Conservation (phyloP, 2,329 filamentous ascomycete genomes). For the Fusarium stilboides region DNA sequence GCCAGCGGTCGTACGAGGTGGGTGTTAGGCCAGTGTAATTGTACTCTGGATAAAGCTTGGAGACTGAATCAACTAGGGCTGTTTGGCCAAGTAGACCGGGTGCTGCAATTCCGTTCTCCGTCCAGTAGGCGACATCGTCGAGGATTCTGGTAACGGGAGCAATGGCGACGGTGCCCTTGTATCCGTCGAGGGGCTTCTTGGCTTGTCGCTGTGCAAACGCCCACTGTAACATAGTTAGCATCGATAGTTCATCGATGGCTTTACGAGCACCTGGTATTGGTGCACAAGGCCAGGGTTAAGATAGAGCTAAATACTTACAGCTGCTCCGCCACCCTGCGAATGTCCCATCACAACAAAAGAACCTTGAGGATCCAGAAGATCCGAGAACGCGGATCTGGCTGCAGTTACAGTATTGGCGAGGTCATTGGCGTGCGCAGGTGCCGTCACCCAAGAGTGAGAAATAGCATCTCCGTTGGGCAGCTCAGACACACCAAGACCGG, state of each 20-base stretch:
- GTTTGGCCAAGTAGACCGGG: constrained; percentile 14
- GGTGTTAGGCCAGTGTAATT: constrained; percentile 28
- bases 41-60: constrained; percentile 29
- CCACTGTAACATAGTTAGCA: constrained; percentile 7
- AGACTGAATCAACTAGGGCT: constrained; percentile 24
- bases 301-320: neutral
- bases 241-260: neutral
- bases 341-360: constrained; percentile 10
- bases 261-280: too few species aligned
- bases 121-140: constrained; percentile 22
- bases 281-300: too few species aligned
- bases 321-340: constrained; percentile 5
- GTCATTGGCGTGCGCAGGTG: constrained; percentile 37
- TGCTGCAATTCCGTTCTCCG: constrained; percentile 12
- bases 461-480: constrained; percentile 26
- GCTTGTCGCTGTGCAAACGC: constrained; percentile 33
- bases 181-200: constrained; percentile 29
- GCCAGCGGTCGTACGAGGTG: constrained; percentile 32
- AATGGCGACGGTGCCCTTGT: constrained; percentile 31
- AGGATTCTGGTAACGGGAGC: constrained; percentile 33
- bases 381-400: constrained; percentile 25
- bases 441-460: constrained; percentile 27
- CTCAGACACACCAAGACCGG: constrained; percentile 30
- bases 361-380: neutral
- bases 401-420: constrained; percentile 31